Evolutionary conservation across 352 stramenopile genomes (phyloP).

Genomic region (Pythium brassicae): DNA sequence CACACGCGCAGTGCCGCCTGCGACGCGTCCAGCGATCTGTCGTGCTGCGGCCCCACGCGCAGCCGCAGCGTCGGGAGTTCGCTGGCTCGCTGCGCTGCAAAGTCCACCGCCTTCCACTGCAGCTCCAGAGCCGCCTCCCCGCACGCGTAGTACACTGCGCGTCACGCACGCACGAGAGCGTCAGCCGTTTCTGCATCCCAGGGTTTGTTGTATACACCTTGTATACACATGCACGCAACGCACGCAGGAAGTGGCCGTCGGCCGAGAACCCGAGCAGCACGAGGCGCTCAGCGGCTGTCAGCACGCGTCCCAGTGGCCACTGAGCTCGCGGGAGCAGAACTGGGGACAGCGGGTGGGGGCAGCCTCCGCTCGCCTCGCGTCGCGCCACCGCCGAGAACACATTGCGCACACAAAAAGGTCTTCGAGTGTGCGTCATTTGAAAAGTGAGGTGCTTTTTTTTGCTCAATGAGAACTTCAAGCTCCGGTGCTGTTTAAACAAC

Average conservation of each 20-base stretch:
- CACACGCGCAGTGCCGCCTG: conserved; percentile 40
- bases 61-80: conserved; percentile 3
- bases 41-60: conserved; percentile 3
- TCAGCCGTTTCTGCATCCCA: too few relatives aligned
- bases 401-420: neutral
- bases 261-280: conserved; percentile 68
- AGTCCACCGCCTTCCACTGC: conserved; percentile 39
- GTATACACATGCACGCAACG: too few relatives aligned
- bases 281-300: conserved; percentile 33
- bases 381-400: conserved; percentile 4
- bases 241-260: conserved; percentile 59
- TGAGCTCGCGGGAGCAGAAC: conserved; percentile 13
- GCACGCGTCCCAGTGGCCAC: conserved; percentile 24
- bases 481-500: too few relatives aligned
- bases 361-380: neutral
- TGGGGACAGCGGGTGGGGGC: too few relatives aligned
- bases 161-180: too few relatives aligned
- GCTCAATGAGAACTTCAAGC: too few relatives aligned
- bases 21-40: neutral
- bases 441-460: too few relatives aligned
- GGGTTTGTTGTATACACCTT: too few relatives aligned
- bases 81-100: neutral
- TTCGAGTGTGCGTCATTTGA: too few relatives aligned
- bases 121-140: conserved; percentile 34
- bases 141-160: conserved; percentile 38